Evolutionary conservation across 2,329 filamentous ascomycete species (phyloP), one percentile per base, ranked within the genome.

Genomic region (Xylariaceae sp.): DNA sequence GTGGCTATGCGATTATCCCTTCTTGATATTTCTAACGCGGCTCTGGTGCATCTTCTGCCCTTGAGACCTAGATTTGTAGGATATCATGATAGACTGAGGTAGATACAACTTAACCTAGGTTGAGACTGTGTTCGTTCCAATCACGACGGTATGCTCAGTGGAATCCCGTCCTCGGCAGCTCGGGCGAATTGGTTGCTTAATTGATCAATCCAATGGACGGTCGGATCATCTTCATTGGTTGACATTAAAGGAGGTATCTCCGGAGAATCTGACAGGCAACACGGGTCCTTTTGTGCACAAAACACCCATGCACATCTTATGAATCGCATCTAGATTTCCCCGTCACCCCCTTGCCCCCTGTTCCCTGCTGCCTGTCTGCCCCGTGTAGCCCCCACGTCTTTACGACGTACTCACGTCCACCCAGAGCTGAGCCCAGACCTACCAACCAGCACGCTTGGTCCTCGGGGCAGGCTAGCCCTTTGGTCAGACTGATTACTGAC

Each of bases 401-500:
- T 29, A 10, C 26, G n/a, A n/a, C n/a, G n/a, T 26, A 26, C 23
- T 10, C 12, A 37, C 32, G 14, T 16, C 32, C 32, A 3, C 32
- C 32, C 32, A 20, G 54, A 62, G 60, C 60, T 60, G 60, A 62
- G 46, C 19, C n/a, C n/a, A 26, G 32, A 53, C 48, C 52, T 44
- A 21, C 60, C 57, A 60, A 60, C 54, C 57, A 60, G 54, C 52
- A 37, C 26, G 23, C 44, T 48, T 42, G 52, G 40, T 42, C 56
- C 47, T 20, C 48, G 20, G 49, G 57, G 48, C 55, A 58, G 57
- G 60, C 60, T 60, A 54, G 49, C n/a, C 21, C 37, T 50, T 21
- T 51, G 57, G 54, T 60, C 57, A 62, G 57, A 62, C 46, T 54
- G 52, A 47, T 29, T 23, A 7, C 37, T 46, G 21, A 37, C 49